Base-by-base conservation (phyloP, 1,284 basidiomycete species). In the Ganoderma resinaceum region DNA sequence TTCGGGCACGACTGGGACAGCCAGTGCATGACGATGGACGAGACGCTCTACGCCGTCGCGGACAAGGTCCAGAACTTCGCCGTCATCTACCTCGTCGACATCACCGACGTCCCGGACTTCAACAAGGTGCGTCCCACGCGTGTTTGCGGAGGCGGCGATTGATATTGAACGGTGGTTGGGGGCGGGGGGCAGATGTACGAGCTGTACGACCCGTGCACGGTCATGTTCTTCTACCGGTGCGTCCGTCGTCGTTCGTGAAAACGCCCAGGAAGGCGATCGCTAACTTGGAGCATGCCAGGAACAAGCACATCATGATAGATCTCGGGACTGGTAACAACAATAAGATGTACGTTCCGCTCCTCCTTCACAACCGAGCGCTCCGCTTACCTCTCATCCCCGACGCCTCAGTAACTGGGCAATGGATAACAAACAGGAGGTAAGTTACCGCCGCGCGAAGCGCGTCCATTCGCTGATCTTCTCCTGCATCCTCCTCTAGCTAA, bases 301-400 rank as follows among this genome's bases (percentile, higher is more conserved):
- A 98, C 83, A 98, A 99, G 80, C 97, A 99, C 78, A 99, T 99
- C 82, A 99, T 99, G 97, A 98, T 99, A 78, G 97, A 99, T 89
- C 84, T 98, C 74, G 97, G 97, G 18, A 99, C 97, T 62, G 97
- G 98, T 85, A 99, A 99, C 83, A 99, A 99, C 82, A 99, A 99
- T 84, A 99, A 99, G 84, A 98, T 98, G 95, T 95, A 70, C 72
- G 93, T 86, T 26, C 9, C 33, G 46, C 37, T 65, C 11, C 14
- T 38, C 62, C 26, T 64, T 9, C 26, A 40, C 58, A 31, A 33
- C 31, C 18, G 37, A 23, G n/a, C 43, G 4, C n/a, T 9, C 57
- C 63, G 31, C 58, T 53, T 70, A 71, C n/a, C 37, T 62, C 66
- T 31, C 46, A 33, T 59, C 53, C 52, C 37, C 26, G 14, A 35